Evolutionary conservation across 2,329 filamentous ascomycete genomes (phyloP).

Genomic region (Alternaria atra): DNA sequence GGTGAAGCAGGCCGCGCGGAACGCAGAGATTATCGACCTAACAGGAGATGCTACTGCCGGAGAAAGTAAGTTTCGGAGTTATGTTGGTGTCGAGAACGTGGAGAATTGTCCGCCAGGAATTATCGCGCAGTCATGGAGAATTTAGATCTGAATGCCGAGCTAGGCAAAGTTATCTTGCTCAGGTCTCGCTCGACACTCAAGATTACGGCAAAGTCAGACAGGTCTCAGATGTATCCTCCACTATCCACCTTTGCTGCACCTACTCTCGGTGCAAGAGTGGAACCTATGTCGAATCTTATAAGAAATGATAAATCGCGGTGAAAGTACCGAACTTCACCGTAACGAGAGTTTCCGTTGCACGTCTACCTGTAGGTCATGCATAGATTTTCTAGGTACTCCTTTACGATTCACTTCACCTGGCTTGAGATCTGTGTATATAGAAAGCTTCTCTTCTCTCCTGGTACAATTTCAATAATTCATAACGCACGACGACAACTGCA

Average conservation of each 20-base stretch:
- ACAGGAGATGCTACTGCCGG: background rate
- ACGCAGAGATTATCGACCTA: conserved; percentile 11
- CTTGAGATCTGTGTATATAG: background rate
- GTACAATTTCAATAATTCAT: background rate
- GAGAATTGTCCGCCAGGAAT: background rate
- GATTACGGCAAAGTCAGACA: background rate
- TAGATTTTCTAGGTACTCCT: background rate
- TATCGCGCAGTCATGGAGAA: background rate
- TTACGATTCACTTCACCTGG: background rate
- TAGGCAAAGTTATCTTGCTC: background rate
- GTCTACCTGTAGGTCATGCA: background rate
- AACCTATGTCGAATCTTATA: background rate
- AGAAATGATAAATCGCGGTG: background rate
- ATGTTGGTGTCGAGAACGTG: background rate
- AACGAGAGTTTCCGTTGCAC: background rate
- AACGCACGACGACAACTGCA: background rate
- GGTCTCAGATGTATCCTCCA: background rate
- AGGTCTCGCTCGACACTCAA: background rate
- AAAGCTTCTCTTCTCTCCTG: background rate
- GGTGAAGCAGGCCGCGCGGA: conserved; percentile 4
- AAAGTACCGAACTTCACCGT: background rate
- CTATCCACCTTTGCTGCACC: background rate
- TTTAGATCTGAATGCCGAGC: background rate
- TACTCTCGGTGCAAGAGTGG: background rate
- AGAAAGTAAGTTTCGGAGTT: background rate